Percentiles rank a stretch among this genome's conserved stretches.
Conservation (phyloP, 2,329 filamentous ascomycete genomes). For the Hirsutella minnesotensis region DNA sequence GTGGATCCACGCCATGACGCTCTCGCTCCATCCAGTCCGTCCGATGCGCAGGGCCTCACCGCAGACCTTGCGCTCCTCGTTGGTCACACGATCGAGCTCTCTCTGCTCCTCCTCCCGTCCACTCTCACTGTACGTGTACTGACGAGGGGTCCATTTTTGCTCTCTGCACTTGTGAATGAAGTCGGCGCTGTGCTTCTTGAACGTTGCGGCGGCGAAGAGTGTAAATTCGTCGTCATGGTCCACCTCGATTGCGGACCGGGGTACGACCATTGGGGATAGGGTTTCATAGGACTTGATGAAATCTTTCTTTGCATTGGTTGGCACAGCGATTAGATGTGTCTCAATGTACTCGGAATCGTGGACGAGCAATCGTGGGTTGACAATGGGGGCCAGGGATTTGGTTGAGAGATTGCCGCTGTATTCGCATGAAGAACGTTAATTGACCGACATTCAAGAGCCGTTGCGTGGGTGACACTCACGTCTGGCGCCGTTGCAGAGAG, state of each 20-base stretch:
- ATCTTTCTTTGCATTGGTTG: conserved; percentile 68
- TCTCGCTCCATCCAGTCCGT: conserved; percentile 89
- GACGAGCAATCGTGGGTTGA: conserved; percentile 69
- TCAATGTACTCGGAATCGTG: conserved; percentile 93
- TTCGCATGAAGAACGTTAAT: conserved; percentile 4
- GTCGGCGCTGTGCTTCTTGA: conserved; percentile 81
- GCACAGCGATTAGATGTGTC: conserved; percentile 87
- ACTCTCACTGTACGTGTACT: conserved; percentile 87
- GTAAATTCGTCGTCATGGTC: conserved; percentile 83
- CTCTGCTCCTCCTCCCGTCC: conserved; percentile 80
- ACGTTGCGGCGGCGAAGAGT: conserved; percentile 78
- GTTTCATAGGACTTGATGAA: conserved; percentile 87
- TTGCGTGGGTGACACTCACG: conserved; percentile 37
- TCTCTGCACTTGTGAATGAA: conserved; percentile 90
- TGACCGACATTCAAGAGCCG: background rate
- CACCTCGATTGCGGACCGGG: conserved; percentile 69
- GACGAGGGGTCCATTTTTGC: conserved; percentile 86
- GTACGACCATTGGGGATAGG: conserved; percentile 81
- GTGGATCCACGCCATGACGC: conserved; percentile 92
- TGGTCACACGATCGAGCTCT: conserved; percentile 70
- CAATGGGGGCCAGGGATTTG: conserved; percentile 81
- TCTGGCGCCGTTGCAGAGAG: conserved; percentile 75
- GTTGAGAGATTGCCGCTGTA: conserved; percentile 80
- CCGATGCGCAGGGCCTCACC: conserved; percentile 80
- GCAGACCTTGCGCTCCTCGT: conserved; percentile 85